Evolutionary conservation across 2,329 filamentous ascomycete species (phyloP).

Genomic region (Colletotrichum simmondsii): DNA sequence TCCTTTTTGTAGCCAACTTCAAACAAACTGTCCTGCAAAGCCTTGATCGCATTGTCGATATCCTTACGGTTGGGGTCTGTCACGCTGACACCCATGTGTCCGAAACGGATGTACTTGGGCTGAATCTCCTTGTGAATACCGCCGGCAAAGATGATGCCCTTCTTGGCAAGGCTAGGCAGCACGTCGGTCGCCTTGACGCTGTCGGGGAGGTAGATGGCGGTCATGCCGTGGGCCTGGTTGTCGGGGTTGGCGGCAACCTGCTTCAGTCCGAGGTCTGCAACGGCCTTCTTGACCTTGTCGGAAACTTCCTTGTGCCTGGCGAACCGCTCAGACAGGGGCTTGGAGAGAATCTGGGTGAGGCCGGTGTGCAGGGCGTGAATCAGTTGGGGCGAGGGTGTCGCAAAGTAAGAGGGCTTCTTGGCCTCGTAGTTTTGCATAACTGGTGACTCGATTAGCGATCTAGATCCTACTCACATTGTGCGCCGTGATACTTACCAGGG

Average conservation of each 20-base stretch:
- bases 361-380: slow-evolving; percentile 92
- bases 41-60: slow-evolving; percentile 84
- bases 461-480: background rate
- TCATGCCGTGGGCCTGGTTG: slow-evolving; percentile 97
- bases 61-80: slow-evolving; percentile 83
- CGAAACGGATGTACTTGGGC: slow-evolving; percentile 92
- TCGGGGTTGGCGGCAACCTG: slow-evolving; percentile 87
- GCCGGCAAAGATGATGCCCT: slow-evolving; percentile 92
- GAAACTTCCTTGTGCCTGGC: slow-evolving; percentile 82
- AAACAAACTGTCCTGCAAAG: slow-evolving; percentile 77
- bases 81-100: slow-evolving; percentile 96
- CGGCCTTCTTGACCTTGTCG: slow-evolving; percentile 85
- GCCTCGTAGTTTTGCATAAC: slow-evolving; percentile 99
- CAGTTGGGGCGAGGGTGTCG: slow-evolving; percentile 93
- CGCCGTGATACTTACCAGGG: slow-evolving; percentile 70
- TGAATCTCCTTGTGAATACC: slow-evolving; percentile 97
- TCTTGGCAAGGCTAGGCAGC: slow-evolving; percentile 84
- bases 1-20: slow-evolving; percentile 76
- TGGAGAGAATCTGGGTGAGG: slow-evolving; percentile 85
- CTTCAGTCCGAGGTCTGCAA: slow-evolving; percentile 84
- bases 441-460: slow-evolving; percentile 43
- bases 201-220: slow-evolving; percentile 94
- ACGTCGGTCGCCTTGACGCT: slow-evolving; percentile 83
- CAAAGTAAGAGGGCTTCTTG: slow-evolving; percentile 97
- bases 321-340: slow-evolving; percentile 85